phyloP scores from a whole-genome alignment of 805 yeast genomes.

The Candida arabinofermentans region DNA sequence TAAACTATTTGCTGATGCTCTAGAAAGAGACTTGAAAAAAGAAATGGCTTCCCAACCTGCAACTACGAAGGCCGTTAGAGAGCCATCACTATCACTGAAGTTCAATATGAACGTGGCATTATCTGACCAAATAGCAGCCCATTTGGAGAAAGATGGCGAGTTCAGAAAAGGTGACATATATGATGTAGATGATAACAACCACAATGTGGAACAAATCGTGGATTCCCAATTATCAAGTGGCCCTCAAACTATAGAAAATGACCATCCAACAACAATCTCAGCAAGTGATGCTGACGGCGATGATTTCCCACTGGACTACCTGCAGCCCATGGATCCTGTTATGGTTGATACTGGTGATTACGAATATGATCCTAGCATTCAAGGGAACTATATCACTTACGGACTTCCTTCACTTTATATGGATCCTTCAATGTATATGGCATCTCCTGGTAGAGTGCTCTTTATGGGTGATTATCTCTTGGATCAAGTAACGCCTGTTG shows the following conservation, averaged over 20 bases:
- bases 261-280: no score
- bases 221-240: neutral
- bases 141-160: slow-evolving; percentile 16
- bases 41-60: slow-evolving; percentile 59
- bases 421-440: slow-evolving; percentile 24
- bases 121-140: slow-evolving; percentile 46
- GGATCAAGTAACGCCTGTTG: slow-evolving; percentile 29
- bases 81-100: slow-evolving; percentile 76
- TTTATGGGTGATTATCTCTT: slow-evolving; percentile 21
- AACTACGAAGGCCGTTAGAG: slow-evolving; percentile 67
- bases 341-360: slow-evolving; percentile 20
- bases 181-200: slow-evolving; percentile 10
- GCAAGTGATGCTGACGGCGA: slow-evolving; percentile 40
- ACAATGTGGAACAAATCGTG: slow-evolving; percentile 12
- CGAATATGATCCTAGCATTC: slow-evolving; percentile 28
- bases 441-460: slow-evolving; percentile 22
- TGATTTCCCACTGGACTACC: slow-evolving; percentile 70
- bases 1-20: slow-evolving; percentile 84
- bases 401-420: slow-evolving; percentile 20
- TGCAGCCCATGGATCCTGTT: slow-evolving; percentile 25
- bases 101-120: slow-evolving; percentile 53
- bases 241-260: no score
- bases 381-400: slow-evolving; percentile 16
- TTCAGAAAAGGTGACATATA: slow-evolving; percentile 11
- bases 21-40: slow-evolving; percentile 85